These are phyloP conservation scores for Aspergillus vadensis DNA, from an alignment of 2,329 filamentous ascomycete species.

Conservation along the genomic window DNA sequence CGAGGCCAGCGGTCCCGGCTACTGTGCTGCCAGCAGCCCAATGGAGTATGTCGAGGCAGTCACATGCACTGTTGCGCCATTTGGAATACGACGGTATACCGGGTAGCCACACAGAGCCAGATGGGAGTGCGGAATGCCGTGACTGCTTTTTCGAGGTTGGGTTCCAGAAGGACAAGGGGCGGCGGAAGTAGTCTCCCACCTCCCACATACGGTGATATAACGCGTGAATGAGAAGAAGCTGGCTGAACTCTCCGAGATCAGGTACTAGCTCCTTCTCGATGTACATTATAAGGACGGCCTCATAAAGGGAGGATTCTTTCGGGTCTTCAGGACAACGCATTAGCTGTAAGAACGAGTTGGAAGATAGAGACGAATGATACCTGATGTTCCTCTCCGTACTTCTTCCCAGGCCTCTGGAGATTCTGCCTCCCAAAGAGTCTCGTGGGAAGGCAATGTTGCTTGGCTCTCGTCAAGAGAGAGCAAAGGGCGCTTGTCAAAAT, in stretches of 20 bases:
- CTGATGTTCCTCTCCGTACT: constrained; percentile 24
- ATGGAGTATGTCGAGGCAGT: constrained; percentile 58
- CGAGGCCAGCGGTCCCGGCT: constrained; percentile 52
- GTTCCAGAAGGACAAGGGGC: constrained; percentile 50
- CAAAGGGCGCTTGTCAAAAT: constrained; percentile 38
- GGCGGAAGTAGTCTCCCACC: constrained; percentile 48
- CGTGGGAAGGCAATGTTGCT: constrained; percentile 43
- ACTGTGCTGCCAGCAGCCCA: constrained; percentile 59
- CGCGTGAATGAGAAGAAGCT: constrained; percentile 53
- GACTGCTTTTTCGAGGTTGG: constrained; percentile 46
- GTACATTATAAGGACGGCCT: constrained; percentile 51
- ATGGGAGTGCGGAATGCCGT: constrained; percentile 36
- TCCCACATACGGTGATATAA: constrained; percentile 55
- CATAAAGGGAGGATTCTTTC: constrained; percentile 42
- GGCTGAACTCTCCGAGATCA: constrained; percentile 52
- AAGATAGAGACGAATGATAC: constrained; percentile 17
- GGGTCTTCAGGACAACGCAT: constrained; percentile 8
- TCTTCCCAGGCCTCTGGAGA: constrained; percentile 38
- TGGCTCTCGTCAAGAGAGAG: constrained; percentile 46
- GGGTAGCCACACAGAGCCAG: constrained; percentile 50
- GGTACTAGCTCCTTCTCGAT: constrained; percentile 51
- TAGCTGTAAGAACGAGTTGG: constrained; percentile 3
- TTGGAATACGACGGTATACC: constrained; percentile 51
- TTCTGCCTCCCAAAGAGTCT: constrained; percentile 44
- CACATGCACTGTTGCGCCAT: constrained; percentile 47